Conservation (phyloP, 2,329 filamentous ascomycete genomes). For the Cephalotrichum gorgonifer region DNA sequence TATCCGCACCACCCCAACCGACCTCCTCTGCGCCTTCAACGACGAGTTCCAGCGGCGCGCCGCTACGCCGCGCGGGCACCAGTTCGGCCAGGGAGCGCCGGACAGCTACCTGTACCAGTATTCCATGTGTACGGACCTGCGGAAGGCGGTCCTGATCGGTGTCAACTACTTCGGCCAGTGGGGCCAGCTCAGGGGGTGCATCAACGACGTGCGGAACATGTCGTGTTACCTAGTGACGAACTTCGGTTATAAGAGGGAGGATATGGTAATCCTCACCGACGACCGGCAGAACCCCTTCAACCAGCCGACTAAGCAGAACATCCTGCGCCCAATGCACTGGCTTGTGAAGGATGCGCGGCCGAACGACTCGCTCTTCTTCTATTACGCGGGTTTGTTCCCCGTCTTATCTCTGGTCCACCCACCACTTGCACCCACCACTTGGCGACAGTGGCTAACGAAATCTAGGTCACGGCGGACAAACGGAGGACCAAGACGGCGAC, state of each 20-base stretch:
- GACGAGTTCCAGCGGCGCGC: constrained; percentile 20
- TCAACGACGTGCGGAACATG: constrained; percentile 98
- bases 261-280: constrained; percentile 95
- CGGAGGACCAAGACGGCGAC: constrained; percentile 67
- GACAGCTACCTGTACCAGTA: constrained; percentile 77
- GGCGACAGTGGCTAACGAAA: constrained; percentile 4
- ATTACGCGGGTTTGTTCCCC: constrained; percentile 67
- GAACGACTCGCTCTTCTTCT: constrained; percentile 94
- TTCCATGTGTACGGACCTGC: constrained; percentile 76
- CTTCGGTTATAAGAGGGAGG: constrained; percentile 87
- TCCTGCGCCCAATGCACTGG: constrained; percentile 95
- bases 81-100: constrained; percentile 72
- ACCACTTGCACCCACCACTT: background rate
- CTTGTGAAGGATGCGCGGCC: constrained; percentile 85
- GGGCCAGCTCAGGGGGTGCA: constrained; percentile 83
- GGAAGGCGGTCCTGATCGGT: constrained; percentile 84
- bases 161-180: constrained; percentile 96
- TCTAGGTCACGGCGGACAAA: constrained; percentile 71
- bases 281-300: constrained; percentile 97
- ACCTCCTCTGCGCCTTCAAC: background rate
- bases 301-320: constrained; percentile 92
- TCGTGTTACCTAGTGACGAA: constrained; percentile 78
- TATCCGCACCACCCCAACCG: background rate
- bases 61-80: constrained; percentile 53
- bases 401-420: background rate